These are phyloP conservation scores for Hypoxylon sp. DNA, from an alignment of 2,329 filamentous ascomycete species.

Conservation along the genomic window DNA sequence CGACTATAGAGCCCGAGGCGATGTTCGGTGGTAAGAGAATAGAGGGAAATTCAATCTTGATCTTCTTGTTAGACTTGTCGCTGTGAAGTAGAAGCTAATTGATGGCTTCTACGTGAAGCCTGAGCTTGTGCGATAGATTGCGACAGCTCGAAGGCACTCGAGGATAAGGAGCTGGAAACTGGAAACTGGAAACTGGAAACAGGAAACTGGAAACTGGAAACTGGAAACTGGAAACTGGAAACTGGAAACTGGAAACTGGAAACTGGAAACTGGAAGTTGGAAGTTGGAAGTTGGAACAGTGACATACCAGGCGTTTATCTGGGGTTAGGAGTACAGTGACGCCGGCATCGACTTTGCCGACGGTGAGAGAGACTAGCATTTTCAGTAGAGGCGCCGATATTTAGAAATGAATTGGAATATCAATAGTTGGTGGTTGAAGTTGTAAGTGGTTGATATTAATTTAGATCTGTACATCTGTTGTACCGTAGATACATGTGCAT, in stretches of 20 bases:
- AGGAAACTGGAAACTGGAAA: no score
- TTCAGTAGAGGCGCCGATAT: constrained; percentile 14
- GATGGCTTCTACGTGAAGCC: neutral
- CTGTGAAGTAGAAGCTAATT: constrained; percentile 12
- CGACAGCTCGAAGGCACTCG: constrained; percentile 31
- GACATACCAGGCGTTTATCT: constrained; percentile 91
- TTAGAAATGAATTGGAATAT: constrained; percentile 19
- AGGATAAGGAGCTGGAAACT: constrained; percentile 6
- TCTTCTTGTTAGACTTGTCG: constrained; percentile 43
- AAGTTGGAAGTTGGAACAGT: constrained; percentile 6
- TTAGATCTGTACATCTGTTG: constrained; percentile 7
- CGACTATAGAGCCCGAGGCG: constrained; percentile 95
- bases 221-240: no score
- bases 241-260: no score
- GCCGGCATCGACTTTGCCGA: constrained; percentile 99
- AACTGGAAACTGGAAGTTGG: neutral
- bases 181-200: constrained; percentile 6
- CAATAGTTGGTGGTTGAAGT: constrained; percentile 16
- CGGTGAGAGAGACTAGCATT: constrained; percentile 97
- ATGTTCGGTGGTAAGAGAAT: constrained; percentile 97
- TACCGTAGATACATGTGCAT: neutral
- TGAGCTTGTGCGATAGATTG: constrained; percentile 39
- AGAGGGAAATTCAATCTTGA: constrained; percentile 96
- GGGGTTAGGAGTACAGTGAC: constrained; percentile 97
- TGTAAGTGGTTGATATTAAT: constrained; percentile 13